Conservation (phyloP, 805 yeast species). For the Suhomyces sp. region DNA sequence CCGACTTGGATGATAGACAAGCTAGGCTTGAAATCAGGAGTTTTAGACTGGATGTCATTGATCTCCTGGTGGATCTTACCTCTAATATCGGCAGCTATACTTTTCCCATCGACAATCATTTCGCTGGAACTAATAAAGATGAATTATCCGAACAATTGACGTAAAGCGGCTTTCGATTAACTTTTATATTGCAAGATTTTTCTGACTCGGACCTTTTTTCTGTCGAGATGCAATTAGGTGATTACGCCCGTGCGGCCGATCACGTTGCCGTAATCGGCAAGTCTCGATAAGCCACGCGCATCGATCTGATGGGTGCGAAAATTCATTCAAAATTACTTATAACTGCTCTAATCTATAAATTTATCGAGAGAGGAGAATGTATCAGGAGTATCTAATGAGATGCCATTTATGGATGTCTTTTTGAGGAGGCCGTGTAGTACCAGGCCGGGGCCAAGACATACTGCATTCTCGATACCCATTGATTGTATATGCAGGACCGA, state of each 20-base stretch:
- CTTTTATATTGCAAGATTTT: constrained; percentile 1
- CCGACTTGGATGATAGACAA: constrained; percentile 77
- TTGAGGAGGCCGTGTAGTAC: constrained; percentile 22
- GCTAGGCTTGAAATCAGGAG: constrained; percentile 59
- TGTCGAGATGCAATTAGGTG: not conserved
- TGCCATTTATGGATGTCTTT: not conserved
- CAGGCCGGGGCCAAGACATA: constrained; percentile 40
- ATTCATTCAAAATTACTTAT: not conserved
- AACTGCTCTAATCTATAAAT: not conserved
- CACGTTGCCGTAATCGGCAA: not conserved
- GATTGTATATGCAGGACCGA: constrained; percentile 24
- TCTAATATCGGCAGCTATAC: constrained; percentile 41
- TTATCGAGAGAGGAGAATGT: not conserved
- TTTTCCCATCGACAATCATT: constrained; percentile 42
- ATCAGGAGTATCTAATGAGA: not conserved
- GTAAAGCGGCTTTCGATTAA: not conserved
- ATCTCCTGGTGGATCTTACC: constrained; percentile 40
- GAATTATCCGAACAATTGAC: not conserved
- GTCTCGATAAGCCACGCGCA: not conserved
- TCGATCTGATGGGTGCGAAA: not conserved
- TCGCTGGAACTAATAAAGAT: not conserved
- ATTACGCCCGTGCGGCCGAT: not conserved
- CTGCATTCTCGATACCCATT: constrained; percentile 15
- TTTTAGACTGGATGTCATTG: constrained; percentile 35
- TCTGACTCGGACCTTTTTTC: constrained; percentile 2